Conservation (phyloP, 2,329 filamentous ascomycete species). For the Fusarium piperis region DNA sequence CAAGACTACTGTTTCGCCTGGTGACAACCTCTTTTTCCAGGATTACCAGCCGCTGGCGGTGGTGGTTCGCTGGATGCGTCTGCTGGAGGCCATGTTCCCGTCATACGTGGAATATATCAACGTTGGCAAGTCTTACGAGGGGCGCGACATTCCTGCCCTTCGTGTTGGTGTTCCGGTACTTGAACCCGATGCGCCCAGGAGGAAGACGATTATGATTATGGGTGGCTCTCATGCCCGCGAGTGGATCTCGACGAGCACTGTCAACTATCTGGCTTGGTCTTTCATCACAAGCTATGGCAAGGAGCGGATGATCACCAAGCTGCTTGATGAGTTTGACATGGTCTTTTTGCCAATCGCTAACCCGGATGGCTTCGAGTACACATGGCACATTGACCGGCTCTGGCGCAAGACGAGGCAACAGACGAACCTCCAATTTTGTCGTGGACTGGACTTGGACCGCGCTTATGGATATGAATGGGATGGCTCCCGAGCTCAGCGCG, state of each 20-base stretch:
- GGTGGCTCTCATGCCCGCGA: conserved; percentile 94
- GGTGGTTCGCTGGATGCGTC: conserved; percentile 89
- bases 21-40: conserved; percentile 86
- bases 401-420: conserved; percentile 95
- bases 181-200: conserved; percentile 56
- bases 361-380: conserved; percentile 93
- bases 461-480: conserved; percentile 89
- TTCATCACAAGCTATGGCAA: conserved; percentile 86
- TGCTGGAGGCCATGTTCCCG: conserved; percentile 90
- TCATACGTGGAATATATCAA: conserved; percentile 77
- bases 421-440: conserved; percentile 84
- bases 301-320: conserved; percentile 73
- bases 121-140: conserved; percentile 88
- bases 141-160: conserved; percentile 84
- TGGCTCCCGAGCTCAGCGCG: conserved; percentile 68
- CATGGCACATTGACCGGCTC: conserved; percentile 88
- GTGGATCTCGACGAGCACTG: conserved; percentile 94
- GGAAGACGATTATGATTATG: conserved; percentile 82
- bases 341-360: conserved; percentile 90
- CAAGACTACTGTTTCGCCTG: conserved; percentile 46
- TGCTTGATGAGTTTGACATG: conserved; percentile 87
- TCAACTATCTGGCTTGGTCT: conserved; percentile 90
- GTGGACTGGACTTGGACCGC: conserved; percentile 88
- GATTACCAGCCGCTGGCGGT: conserved; percentile 90
- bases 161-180: conserved; percentile 71